Percentiles rank a stretch among this genome's conserved stretches.
Evolutionary conservation across 176 grass and related monocot species (phyloP).

Genomic region (Rhynchospora breviuscula): DNA sequence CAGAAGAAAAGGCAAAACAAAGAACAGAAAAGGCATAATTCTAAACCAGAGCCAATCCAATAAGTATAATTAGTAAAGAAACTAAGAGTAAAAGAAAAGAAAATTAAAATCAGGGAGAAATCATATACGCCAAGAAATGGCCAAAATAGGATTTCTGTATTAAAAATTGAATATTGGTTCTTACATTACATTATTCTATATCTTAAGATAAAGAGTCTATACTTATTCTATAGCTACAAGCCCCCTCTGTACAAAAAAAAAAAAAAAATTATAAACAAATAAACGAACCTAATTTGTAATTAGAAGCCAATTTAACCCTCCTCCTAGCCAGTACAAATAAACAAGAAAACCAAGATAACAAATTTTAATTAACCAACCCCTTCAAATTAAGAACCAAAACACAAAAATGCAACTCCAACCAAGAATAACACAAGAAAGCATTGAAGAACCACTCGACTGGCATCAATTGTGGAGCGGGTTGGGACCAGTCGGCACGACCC

Average conservation of each 20-base stretch:
- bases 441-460: not conserved
- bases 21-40: not conserved
- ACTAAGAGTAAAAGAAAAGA: not conserved
- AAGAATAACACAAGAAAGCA: slow-evolving; percentile 14
- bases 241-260: not conserved
- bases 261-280: not conserved
- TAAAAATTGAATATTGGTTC: not conserved
- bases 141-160: not conserved
- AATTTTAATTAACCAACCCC: slow-evolving; percentile 9
- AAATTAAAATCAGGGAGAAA: not conserved
- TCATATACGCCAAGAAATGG: not conserved
- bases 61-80: not conserved
- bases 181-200: slow-evolving; percentile 4
- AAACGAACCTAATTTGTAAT: not conserved
- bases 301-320: not conserved
- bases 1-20: not conserved
- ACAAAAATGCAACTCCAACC: not conserved
- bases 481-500: slow-evolving; percentile 6
- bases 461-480: slow-evolving; percentile 21
- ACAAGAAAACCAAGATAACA: slow-evolving; percentile 24
- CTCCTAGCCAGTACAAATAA: not conserved
- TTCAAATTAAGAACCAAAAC: not conserved
- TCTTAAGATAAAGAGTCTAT: not conserved
- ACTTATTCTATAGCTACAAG: not conserved
- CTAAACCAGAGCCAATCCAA: not conserved